Evolutionary conservation across 2,329 filamentous ascomycete species (phyloP), one percentile per base, ranked within the genome.

Genomic region (Colletotrichum salicis): DNA sequence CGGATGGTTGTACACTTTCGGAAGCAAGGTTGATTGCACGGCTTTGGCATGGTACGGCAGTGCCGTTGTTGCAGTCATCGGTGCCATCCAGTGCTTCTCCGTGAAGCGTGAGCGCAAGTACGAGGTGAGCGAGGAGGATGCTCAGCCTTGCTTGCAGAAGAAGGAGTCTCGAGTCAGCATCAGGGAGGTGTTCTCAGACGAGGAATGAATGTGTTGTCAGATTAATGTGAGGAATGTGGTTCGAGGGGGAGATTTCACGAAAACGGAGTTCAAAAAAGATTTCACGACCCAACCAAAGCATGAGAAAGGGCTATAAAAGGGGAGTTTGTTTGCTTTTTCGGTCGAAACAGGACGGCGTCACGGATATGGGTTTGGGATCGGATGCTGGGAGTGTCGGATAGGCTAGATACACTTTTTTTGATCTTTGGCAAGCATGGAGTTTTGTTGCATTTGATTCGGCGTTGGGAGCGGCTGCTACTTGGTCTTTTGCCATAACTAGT

Each of bases 1-100:
- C 2, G 91, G 91, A 3, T 91, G 87, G 73, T 80, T 92, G 3
- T 93, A 92, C 79, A 86, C 88, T 0, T 77, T 88, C n/a, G 90
- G 90, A 27, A 87, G 86, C 75, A 86, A 83, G 74, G 83, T 88
- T 57, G 85, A 90, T 76, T 91, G 87, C 78, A 90, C 89, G 1
- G 89, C 87, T 0, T 77, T 92, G 45, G 88, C 90, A 10, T 93
- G 90, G 90, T 92, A 90, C 74, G 88, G 87, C 51, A 91, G 88
- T 74, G 86, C 86, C 2, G 62, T 88, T 7, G 86, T 89, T 22
- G 90, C 91, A 2, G 74, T 86, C 5, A 74, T 89, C 27, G 91
- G 90, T 3, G 84, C 89, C 1, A 72, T 90, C 4, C 90, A 92
- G 78, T 90, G 89, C 78, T 91, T 92, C 76, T 84, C 81, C 7